Conservation (phyloP, 257 asterid species). For the Linderniella brevidens region DNA sequence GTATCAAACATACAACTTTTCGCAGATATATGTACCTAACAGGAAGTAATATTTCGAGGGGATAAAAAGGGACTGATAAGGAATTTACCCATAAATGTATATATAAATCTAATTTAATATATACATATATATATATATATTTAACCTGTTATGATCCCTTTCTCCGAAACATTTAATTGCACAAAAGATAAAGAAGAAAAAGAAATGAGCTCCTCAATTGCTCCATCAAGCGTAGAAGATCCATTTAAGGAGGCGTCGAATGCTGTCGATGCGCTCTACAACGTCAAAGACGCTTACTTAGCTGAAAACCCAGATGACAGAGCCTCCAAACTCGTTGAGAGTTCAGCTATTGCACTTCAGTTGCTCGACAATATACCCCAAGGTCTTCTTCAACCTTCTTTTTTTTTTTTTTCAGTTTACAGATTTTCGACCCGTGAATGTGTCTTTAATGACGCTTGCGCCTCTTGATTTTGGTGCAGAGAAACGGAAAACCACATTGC, state of each 20-base stretch:
- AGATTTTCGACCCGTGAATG: not conserved
- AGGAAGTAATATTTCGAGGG: too few relatives aligned
- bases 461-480: slow-evolving; percentile 29
- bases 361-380: slow-evolving; percentile 51
- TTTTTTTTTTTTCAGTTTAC: not conserved
- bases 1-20: too few relatives aligned
- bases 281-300: slow-evolving; percentile 40
- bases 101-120: too few relatives aligned
- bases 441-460: too few relatives aligned
- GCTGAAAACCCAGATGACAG: slow-evolving; percentile 42
- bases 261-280: slow-evolving; percentile 44
- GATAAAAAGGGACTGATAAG: too few relatives aligned
- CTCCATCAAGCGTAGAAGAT: slow-evolving; percentile 19
- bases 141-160: too few relatives aligned
- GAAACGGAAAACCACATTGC: slow-evolving; percentile 45
- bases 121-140: too few relatives aligned
- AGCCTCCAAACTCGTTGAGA: slow-evolving; percentile 25
- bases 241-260: slow-evolving; percentile 33
- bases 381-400: slow-evolving; percentile 16
- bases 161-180: too few relatives aligned
- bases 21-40: too few relatives aligned
- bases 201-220: too few relatives aligned
- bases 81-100: too few relatives aligned
- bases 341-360: slow-evolving; percentile 35
- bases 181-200: too few relatives aligned